Conservation (phyloP, 441 rosid genomes). For the Aleurites moluccanus region DNA sequence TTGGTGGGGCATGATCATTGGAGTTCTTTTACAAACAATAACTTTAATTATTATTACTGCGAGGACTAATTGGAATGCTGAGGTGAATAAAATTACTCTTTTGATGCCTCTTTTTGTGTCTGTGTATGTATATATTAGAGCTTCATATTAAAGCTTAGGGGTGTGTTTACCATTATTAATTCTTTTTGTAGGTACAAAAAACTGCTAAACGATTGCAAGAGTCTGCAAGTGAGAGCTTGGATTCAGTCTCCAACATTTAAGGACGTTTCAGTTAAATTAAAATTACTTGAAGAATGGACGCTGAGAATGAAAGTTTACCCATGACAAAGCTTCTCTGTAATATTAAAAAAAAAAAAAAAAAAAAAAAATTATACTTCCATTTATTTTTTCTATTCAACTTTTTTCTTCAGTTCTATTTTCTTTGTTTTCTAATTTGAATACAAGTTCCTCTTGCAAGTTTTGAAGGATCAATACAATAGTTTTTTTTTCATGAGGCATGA, state of each 20-base stretch:
- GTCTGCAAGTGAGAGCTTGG: slow-evolving; percentile 41
- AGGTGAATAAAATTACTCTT: slow-evolving; percentile 35
- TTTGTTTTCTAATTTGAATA: neutral
- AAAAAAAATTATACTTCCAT: too few species aligned
- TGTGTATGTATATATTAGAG: too few species aligned
- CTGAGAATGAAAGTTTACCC: too few species aligned
- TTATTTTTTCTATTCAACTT: too few species aligned
- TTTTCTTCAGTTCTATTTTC: neutral
- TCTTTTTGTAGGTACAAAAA: slow-evolving; percentile 51
- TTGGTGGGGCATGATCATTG: slow-evolving; percentile 93
- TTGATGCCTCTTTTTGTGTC: too few species aligned
- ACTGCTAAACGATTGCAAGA: slow-evolving; percentile 51
- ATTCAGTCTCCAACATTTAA: slow-evolving; percentile 25
- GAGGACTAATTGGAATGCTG: slow-evolving; percentile 72
- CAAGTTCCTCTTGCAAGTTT: neutral
- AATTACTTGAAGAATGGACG: too few species aligned
- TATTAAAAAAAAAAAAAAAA: too few species aligned
- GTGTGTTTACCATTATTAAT: neutral
- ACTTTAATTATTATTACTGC: slow-evolving; percentile 70
- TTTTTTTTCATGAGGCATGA: neutral
- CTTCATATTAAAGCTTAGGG: neutral
- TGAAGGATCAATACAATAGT: neutral
- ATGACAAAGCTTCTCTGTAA: too few species aligned
- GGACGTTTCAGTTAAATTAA: neutral
- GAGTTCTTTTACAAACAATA: slow-evolving; percentile 72